Conservation (phyloP, 352 stramenopile genomes). For the Phytophthora sojae region DNA sequence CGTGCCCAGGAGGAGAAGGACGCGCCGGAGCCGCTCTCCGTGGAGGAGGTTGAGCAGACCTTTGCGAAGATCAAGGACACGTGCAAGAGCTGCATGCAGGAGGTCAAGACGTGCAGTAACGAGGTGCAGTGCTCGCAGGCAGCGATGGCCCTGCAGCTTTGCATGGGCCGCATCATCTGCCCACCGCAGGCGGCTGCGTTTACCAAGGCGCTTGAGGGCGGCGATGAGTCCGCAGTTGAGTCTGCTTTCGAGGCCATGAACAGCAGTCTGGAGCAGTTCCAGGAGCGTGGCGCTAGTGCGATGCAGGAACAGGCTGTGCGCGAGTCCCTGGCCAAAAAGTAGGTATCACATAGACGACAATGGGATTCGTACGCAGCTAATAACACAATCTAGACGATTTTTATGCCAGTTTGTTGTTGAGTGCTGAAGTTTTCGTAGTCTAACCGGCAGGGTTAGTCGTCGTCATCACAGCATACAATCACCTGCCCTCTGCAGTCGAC, state of each 20-base stretch:
- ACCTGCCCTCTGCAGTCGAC: constrained; percentile 61
- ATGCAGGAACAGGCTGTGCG: constrained; percentile 81
- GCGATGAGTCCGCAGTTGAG: constrained; percentile 73
- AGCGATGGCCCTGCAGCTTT: constrained; percentile 89
- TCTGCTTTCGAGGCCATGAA: constrained; percentile 81
- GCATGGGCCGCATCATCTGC: constrained; percentile 90
- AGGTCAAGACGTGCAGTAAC: constrained; percentile 78
- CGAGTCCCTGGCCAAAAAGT: constrained; percentile 65
- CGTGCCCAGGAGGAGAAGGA: constrained; percentile 47
- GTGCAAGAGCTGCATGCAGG: constrained; percentile 84
- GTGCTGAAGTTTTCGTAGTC: background rate
- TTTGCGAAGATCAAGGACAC: constrained; percentile 86
- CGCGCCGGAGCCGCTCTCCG: constrained; percentile 51
- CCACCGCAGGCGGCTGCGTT: constrained; percentile 69
- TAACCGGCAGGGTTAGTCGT: constrained; percentile 11
- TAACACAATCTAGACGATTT: constrained; percentile 42
- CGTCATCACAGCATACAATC: constrained; percentile 53
- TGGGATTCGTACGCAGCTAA: constrained; percentile 30
- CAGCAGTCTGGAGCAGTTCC: constrained; percentile 78
- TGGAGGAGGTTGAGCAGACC: constrained; percentile 81
- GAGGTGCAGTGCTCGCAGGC: constrained; percentile 88
- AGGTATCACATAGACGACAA: constrained; percentile 18
- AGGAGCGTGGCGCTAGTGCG: constrained; percentile 75
- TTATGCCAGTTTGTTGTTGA: constrained; percentile 15
- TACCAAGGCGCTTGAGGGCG: constrained; percentile 72